Conservation (phyloP, 768 basidiomycete genomes). For the Trametopsis cervina region DNA sequence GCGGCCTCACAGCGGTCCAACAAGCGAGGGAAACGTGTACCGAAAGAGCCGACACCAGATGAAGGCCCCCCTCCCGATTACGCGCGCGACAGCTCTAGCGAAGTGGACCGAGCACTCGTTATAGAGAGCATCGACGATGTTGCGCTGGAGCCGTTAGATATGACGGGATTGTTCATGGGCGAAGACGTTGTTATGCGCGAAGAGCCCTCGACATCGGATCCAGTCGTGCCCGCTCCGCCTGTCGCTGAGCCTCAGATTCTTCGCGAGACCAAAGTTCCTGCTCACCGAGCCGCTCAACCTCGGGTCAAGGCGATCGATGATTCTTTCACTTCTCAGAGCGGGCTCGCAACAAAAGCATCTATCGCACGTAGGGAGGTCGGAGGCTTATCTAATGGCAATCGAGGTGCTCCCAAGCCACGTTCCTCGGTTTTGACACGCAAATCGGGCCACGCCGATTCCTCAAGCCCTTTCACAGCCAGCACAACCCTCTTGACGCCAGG, state of each 20-base stretch:
- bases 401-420: background rate
- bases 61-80: too few relatives aligned
- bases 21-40: too few relatives aligned
- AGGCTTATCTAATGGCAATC: background rate
- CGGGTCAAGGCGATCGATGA: conserved; percentile 44
- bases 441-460: background rate
- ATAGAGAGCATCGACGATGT: background rate
- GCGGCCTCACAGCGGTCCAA: too few relatives aligned
- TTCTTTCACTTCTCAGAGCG: conserved; percentile 18
- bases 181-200: background rate
- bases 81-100: background rate
- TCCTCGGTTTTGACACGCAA: background rate
- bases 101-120: background rate
- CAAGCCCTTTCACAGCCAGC: background rate
- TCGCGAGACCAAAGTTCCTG: conserved; percentile 17
- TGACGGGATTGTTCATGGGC: background rate
- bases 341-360: conserved; percentile 13
- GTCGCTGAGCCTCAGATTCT: background rate
- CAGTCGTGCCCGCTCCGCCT: conserved; percentile 5
- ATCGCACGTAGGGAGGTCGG: conserved; percentile 2
- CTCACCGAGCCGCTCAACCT: conserved; percentile 47
- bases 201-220: background rate
- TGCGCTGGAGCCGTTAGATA: background rate
- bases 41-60: too few relatives aligned
- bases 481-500: background rate